Base-by-base conservation (phyloP, 495 filamentous ascomycete genomes). In the Penicillium argentinense region DNA sequence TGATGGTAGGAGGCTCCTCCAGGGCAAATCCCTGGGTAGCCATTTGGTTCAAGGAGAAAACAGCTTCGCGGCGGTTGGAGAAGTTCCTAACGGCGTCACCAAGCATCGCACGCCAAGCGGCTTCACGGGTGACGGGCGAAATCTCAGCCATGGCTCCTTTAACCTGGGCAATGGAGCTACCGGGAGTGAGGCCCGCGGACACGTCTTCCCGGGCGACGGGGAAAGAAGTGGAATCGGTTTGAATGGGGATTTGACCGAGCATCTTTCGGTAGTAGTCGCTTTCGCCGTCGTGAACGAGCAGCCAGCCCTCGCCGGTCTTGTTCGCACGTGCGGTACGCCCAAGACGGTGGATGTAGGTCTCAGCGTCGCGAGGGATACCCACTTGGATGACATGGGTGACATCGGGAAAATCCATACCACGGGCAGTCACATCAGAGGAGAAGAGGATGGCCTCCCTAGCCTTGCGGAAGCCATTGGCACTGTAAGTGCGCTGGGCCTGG, bases 381-480 rank as follows among this genome's bases (percentile, higher is more conserved):
- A 85, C 62, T 58, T 90, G 86, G 42, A 90, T 76, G 51, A 90
- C 83, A 47, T 86, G 82, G 27, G 81, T 85, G 25, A 88, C 85
- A 36, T 78, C 77, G 2, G 84, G 85, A 61, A 88, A 88, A 60
- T 90, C 85, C 82, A 90, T 86, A 56, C 93, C 93, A 61, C 93
- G 84, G 11, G 93, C 89, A 1, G 92, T 93, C 19, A 98, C 92
- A 66, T 98, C 93, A 4, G 90, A 91, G 1, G 91, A 91, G 64
- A 97, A 80, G 19, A 98, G 78, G 42, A 98, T 86, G 22, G 73
- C 91, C 19, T 78, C 77, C 12, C 69, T 44, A 8, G 80, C 69
- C 4, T 47, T 56, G 16, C 84, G 80, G 80, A 98, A 98, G n/a
- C 23, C 44, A 0, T 89, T 76, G 0, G 93, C 79, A n/a, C 76